These are phyloP conservation scores for Mortierella sp. DNA, from an alignment of 371 early-diverging fungal species.

Conservation along the genomic window DNA sequence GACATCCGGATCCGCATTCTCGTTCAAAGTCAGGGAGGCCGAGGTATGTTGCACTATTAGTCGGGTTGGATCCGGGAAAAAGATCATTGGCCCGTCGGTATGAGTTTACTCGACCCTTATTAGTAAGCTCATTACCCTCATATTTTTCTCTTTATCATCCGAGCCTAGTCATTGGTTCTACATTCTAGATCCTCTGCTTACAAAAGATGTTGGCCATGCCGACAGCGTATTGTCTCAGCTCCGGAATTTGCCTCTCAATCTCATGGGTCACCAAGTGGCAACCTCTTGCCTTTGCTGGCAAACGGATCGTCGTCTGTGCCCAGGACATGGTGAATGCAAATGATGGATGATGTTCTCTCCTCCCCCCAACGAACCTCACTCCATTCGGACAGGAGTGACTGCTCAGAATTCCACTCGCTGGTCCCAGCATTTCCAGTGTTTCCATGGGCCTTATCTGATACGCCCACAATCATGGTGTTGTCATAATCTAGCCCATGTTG, in stretches of 20 bases:
- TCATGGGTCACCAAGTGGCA: constrained; percentile 87
- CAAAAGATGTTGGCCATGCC: constrained; percentile 91
- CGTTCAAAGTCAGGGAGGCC: constrained; percentile 89
- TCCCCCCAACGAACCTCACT: no score
- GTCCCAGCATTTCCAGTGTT: no score
- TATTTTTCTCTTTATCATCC: constrained; percentile 1
- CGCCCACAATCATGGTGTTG: no score
- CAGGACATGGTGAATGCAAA: constrained; percentile 61
- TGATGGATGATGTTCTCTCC: no score
- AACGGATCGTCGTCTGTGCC: constrained; percentile 68
- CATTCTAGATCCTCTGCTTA: constrained; percentile 43
- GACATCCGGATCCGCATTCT: constrained; percentile 87
- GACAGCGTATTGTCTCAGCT: constrained; percentile 72
- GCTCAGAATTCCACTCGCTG: no score
- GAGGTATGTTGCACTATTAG: constrained; percentile 89
- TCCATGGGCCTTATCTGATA: no score
- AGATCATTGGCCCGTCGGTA: not conserved
- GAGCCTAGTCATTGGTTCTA: not conserved
- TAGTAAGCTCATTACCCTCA: not conserved
- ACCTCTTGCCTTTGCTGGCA: constrained; percentile 74
- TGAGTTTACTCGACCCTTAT: not conserved
- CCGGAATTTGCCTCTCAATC: constrained; percentile 70
- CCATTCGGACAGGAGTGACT: no score
- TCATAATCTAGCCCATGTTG: no score
- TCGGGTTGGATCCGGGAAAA: not conserved